phyloP scores from a whole-genome alignment of 2,329 filamentous ascomycete genomes.

The Chaetothyriales sp. region DNA sequence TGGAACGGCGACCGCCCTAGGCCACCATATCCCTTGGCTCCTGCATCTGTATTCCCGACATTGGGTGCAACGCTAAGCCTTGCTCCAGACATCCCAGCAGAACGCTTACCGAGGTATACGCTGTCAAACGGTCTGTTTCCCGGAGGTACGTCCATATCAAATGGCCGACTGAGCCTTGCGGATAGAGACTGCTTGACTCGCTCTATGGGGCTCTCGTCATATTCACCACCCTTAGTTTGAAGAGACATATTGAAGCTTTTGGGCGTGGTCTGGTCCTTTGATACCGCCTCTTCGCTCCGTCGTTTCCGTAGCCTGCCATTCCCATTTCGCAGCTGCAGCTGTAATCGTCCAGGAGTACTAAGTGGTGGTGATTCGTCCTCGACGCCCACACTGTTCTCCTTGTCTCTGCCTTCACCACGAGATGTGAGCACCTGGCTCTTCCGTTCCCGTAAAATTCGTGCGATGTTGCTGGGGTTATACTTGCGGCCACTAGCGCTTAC shows the following conservation, averaged over 20 bases:
- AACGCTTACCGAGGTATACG: slow-evolving; percentile 16
- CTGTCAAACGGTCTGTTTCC: slow-evolving; percentile 16
- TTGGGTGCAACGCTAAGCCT: slow-evolving; percentile 11
- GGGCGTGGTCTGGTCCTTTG: slow-evolving; percentile 4
- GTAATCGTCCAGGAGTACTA: slow-evolving; percentile 10
- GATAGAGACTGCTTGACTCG: slow-evolving; percentile 11
- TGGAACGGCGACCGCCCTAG: neutral
- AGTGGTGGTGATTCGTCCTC: slow-evolving; percentile 5
- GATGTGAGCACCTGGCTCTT: slow-evolving; percentile 5
- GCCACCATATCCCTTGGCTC: slow-evolving; percentile 2
- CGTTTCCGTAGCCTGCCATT: slow-evolving; percentile 8
- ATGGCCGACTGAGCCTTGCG: slow-evolving; percentile 15
- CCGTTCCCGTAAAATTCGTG: slow-evolving; percentile 8
- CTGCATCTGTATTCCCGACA: neutral
- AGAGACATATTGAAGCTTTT: slow-evolving; percentile 6
- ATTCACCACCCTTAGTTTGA: neutral
- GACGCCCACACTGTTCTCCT: slow-evolving; percentile 12
- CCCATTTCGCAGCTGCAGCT: slow-evolving; percentile 11
- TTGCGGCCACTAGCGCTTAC: slow-evolving; percentile 6
- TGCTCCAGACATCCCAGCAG: neutral
- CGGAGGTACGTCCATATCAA: slow-evolving; percentile 16
- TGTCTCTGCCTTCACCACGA: slow-evolving; percentile 4
- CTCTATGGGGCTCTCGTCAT: slow-evolving; percentile 13
- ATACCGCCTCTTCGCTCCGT: slow-evolving; percentile 3
- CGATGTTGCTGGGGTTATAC: slow-evolving; percentile 12